Conservation (phyloP, 2,329 filamentous ascomycete species). For the Helminthosporium solani region DNA sequence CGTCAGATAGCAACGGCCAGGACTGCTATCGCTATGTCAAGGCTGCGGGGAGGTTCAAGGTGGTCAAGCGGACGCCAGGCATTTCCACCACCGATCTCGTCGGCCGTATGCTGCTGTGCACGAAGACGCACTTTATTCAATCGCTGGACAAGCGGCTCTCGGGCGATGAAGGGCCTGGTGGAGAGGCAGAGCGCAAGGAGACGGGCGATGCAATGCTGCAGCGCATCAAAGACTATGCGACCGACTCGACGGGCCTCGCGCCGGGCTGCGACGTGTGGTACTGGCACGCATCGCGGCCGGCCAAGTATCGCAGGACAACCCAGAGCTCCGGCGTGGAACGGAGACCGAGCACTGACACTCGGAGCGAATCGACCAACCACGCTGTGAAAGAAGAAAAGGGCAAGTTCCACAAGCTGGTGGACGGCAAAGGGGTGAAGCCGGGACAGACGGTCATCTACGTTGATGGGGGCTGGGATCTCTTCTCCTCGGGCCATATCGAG, state of each 20-base stretch:
- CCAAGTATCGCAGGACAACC: constrained; percentile 38
- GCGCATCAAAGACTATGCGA: constrained; percentile 82
- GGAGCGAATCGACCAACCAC: constrained; percentile 34
- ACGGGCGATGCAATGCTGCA: constrained; percentile 70
- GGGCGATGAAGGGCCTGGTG: constrained; percentile 72
- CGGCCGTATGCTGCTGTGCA: constrained; percentile 94
- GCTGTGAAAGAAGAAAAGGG: constrained; percentile 60
- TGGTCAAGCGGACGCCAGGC: constrained; percentile 92
- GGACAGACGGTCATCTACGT: constrained; percentile 92
- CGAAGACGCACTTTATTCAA: constrained; percentile 88
- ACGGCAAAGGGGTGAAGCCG: constrained; percentile 68
- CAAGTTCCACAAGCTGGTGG: constrained; percentile 66
- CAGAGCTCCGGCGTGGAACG: constrained; percentile 11
- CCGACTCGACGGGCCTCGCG: constrained; percentile 74
- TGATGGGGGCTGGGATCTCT: constrained; percentile 94
- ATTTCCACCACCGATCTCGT: constrained; percentile 99
- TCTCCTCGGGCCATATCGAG: constrained; percentile 95
- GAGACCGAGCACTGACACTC: constrained; percentile 20
- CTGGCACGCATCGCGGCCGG: constrained; percentile 62
- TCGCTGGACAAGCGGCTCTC: constrained; percentile 68
- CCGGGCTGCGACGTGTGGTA: constrained; percentile 85
- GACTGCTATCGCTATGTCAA: constrained; percentile 99
- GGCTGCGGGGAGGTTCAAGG: constrained; percentile 87
- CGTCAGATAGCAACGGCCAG: constrained; percentile 86
- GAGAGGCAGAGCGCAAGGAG: constrained; percentile 63